Evolutionary conservation across 192 early-diverging fungal species (phyloP).

Genomic region (Backusella luteola): DNA sequence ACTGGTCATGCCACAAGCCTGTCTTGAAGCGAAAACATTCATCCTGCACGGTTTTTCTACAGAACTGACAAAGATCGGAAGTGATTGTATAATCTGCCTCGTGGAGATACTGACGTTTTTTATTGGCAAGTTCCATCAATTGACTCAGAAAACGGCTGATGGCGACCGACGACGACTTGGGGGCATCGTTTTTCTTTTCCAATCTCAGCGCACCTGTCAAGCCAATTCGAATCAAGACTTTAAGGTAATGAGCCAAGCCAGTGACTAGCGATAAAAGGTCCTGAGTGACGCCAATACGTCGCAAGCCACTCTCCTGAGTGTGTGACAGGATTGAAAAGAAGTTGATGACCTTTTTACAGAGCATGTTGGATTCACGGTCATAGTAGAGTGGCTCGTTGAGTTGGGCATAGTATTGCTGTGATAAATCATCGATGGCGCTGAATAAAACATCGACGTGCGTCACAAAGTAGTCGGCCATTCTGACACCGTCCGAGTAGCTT

Average conservation of each 20-base stretch:
- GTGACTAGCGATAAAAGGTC: constrained; percentile 89
- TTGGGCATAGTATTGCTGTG: constrained; percentile 42
- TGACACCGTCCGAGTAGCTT: constrained; percentile 67
- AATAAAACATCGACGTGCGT: constrained; percentile 85
- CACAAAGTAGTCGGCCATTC: constrained; percentile 76
- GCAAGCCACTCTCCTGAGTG: constrained; percentile 60
- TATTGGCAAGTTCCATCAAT: constrained; percentile 60
- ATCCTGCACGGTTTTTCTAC: constrained; percentile 77
- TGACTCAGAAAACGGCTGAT: constrained; percentile 74
- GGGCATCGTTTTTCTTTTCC: constrained; percentile 16
- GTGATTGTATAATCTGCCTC: constrained; percentile 41
- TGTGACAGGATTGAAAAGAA: constrained; percentile 93
- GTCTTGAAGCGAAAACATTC: constrained; percentile 71
- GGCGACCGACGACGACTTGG: constrained; percentile 27
- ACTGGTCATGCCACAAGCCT: constrained; percentile 78
- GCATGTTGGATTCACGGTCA: constrained; percentile 85
- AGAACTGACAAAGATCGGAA: constrained; percentile 79
- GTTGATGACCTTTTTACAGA: constrained; percentile 89
- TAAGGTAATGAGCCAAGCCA: constrained; percentile 89
- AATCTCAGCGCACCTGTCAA: constrained; percentile 87
- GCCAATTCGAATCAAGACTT: constrained; percentile 87
- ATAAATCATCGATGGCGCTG: constrained; percentile 76
- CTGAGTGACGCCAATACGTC: constrained; percentile 68
- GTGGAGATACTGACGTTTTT: background rate
- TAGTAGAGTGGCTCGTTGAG: constrained; percentile 55